A percentile compares a stretch with the other conserved stretches of the same genome.
phyloP scores from a whole-genome alignment of 83 land plant species.

The Picea engelmannii region DNA sequence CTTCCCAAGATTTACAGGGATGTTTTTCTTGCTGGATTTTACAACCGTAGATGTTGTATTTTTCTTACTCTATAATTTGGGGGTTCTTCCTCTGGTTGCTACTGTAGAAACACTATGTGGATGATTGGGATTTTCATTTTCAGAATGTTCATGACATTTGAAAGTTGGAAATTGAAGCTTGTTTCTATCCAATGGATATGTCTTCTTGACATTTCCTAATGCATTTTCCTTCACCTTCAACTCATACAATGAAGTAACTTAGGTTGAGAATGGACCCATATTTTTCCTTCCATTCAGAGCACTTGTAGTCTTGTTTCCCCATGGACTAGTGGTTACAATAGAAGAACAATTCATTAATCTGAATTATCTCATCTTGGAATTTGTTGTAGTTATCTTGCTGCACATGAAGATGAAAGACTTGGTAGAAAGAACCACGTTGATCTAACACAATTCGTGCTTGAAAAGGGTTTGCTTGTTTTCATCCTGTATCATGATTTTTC shows the following conservation, averaged over 20 bases:
- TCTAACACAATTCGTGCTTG: too few relatives aligned
- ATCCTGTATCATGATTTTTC: too few relatives aligned
- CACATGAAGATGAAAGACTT: too few relatives aligned
- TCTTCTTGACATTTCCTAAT: neutral
- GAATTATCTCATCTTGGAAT: neutral
- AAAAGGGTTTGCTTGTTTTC: too few relatives aligned
- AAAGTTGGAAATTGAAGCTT: neutral
- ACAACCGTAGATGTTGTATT: neutral
- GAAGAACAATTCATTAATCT: neutral
- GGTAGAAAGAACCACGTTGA: too few relatives aligned
- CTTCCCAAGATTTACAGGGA: neutral
- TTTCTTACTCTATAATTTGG: neutral
- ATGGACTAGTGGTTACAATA: neutral
- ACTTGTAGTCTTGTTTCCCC: neutral
- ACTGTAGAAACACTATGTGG: neutral
- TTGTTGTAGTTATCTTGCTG: too few relatives aligned
- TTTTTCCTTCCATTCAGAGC: neutral
- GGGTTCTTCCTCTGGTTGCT: neutral
- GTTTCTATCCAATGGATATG: conserved; percentile 2
- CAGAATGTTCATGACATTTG: conserved; percentile 25
- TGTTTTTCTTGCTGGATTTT: neutral
- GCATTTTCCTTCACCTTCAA: conserved; percentile 9
- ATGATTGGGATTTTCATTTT: conserved; percentile 52
- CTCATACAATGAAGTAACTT: conserved; percentile 1
- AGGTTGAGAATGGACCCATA: conserved; percentile 5